Evolutionary conservation across 2,329 filamentous ascomycete genomes (phyloP).

Genomic region (Metarhizium robertsii): DNA sequence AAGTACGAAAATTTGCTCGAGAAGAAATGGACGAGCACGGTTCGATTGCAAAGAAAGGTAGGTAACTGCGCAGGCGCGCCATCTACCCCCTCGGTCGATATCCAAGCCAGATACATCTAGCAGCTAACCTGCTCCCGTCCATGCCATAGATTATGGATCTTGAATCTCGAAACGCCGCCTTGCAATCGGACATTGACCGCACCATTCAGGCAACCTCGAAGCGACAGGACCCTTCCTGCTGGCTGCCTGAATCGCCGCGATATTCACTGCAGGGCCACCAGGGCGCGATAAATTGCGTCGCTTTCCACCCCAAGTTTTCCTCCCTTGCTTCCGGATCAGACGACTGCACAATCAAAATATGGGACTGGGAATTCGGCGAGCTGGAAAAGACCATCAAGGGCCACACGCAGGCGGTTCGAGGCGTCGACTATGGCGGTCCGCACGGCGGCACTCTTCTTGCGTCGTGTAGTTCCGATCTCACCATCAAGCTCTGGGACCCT

Average conservation of each 20-base stretch:
- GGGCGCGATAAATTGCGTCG: slow-evolving; percentile 71
- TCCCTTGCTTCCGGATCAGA: slow-evolving; percentile 88
- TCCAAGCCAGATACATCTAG: accelerated
- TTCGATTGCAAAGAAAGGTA: slow-evolving; percentile 6
- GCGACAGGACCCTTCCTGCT: slow-evolving; percentile 70
- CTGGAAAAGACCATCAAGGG: slow-evolving; percentile 84
- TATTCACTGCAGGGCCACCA: slow-evolving; percentile 79
- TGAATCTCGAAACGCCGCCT: slow-evolving; percentile 59
- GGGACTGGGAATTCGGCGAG: slow-evolving; percentile 93
- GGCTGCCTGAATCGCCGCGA: slow-evolving; percentile 78
- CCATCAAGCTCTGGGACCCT: slow-evolving; percentile 93
- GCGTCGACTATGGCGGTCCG: slow-evolving; percentile 84
- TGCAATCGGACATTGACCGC: slow-evolving; percentile 78
- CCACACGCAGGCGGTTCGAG: slow-evolving; percentile 79
- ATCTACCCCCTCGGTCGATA: too few relatives aligned
- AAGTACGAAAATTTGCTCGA: neutral
- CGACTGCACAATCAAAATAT: slow-evolving; percentile 90
- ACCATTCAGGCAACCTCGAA: slow-evolving; percentile 68
- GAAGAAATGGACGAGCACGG: neutral
- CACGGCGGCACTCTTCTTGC: slow-evolving; percentile 35
- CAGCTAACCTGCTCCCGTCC: neutral
- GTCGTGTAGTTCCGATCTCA: slow-evolving; percentile 80
- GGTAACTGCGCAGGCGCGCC: neutral
- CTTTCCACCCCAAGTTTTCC: slow-evolving; percentile 91
- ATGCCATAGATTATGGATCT: slow-evolving; percentile 77